Evolutionary conservation across 192 early-diverging fungal species (phyloP), one percentile per base, ranked within the genome.

Genomic region (Coemansia sp.): DNA sequence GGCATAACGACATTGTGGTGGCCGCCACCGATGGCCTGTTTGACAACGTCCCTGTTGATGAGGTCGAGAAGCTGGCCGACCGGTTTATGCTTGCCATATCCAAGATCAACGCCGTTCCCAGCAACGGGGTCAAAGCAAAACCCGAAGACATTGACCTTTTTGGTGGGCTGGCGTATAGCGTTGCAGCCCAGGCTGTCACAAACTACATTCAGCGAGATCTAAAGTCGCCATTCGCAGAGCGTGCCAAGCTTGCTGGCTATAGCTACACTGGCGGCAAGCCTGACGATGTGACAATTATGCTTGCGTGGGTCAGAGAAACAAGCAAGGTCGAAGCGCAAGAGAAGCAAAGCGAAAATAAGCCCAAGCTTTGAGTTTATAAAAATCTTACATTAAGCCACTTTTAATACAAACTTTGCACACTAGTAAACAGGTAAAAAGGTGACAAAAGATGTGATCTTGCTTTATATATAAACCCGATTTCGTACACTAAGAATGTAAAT

Each of bases 211-310:
- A 82, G 48, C 59, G 59, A 28, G 73, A 82, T 34, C 46, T 74
- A 58, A 65, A 69, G n/a, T 82, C 81, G 53, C 81, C 81, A 4
- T 82, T 82, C 65, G 81, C 81, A 7, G 74, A 81, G 61, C 70
- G 79, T 2, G 79, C 79, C n/a, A 82, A 82, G 33, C 62, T 72
- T 0, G 74, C 81, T 34, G 81, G 81, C 2, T 74, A 75, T 37
- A 70, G 23, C 21, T 82, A 64, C 42, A 52, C 63, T 1, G 81
- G 81, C 37, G 81, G 81, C n/a, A 82, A 82, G 66, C 81, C 81
- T 1, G 81, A 82, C 46, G 81, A 82, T 21, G 75, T 82, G 12
- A 82, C 81, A 0, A 66, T 82, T 18, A 77, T 82, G 72, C 59
- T 82, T 6, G 75, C 81, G 6, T 82, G 79, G 79, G 43, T 82